Evolutionary conservation across 176 grass and related monocot genomes (phyloP).

Genomic region (Zoysia japonica): DNA sequence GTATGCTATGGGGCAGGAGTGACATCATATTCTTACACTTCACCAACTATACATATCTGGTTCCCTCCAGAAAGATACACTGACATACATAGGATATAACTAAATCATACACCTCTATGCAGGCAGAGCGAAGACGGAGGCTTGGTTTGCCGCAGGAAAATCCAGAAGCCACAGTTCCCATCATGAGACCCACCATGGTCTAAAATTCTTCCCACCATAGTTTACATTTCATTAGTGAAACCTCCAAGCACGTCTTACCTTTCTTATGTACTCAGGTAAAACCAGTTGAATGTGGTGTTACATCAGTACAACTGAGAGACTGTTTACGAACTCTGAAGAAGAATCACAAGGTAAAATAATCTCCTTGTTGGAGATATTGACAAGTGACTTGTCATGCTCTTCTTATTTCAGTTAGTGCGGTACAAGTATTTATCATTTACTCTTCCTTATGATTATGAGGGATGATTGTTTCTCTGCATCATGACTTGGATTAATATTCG

Average conservation of each 20-base stretch:
- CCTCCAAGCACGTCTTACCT: constrained; percentile 14
- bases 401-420: background rate
- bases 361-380: background rate
- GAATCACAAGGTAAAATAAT: constrained; percentile 71
- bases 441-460: background rate
- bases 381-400: background rate
- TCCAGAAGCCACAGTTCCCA: constrained; percentile 32
- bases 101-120: constrained; percentile 32
- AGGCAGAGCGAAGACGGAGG: constrained; percentile 70
- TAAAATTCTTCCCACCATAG: background rate
- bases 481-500: background rate
- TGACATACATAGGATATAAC: background rate
- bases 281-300: constrained; percentile 36
- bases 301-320: constrained; percentile 64
- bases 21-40: background rate
- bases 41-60: background rate
- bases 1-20: background rate
- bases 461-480: background rate
- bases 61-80: background rate
- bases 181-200: constrained; percentile 53
- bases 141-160: constrained; percentile 61
- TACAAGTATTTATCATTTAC: background rate
- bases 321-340: constrained; percentile 70
- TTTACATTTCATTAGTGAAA: background rate
- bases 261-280: constrained; percentile 46